These are phyloP conservation scores for Biscogniauxia marginata DNA, from an alignment of 2,329 filamentous ascomycete species.

Conservation along the genomic window DNA sequence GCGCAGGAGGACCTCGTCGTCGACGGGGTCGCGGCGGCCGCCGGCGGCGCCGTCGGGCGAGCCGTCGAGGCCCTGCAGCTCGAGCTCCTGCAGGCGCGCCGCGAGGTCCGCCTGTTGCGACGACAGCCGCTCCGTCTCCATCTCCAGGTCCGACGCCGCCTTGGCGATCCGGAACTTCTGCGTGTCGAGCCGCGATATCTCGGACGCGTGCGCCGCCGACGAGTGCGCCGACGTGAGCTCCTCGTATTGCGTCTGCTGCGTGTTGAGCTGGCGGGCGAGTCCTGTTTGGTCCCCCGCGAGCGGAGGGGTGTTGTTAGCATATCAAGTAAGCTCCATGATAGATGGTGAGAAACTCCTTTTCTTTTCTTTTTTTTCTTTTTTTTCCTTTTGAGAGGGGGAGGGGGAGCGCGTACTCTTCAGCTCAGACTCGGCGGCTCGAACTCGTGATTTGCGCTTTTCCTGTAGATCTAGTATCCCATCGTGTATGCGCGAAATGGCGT, in stretches of 20 bases:
- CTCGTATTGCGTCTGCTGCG: constrained; percentile 71
- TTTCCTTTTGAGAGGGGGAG: too few species aligned
- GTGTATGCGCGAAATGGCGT: constrained; percentile 77
- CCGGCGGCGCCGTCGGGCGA: constrained; percentile 33
- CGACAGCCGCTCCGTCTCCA: constrained; percentile 89
- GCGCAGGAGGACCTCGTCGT: constrained; percentile 69
- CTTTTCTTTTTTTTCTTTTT: too few species aligned
- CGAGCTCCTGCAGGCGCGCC: constrained; percentile 75
- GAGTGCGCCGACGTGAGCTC: constrained; percentile 76
- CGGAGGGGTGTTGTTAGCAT: constrained; percentile 29
- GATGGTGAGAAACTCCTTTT: constrained; percentile 5
- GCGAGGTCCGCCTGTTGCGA: constrained; percentile 74
- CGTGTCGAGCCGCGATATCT: constrained; percentile 85
- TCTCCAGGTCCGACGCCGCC: constrained; percentile 81
- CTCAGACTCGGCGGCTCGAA: constrained; percentile 65
- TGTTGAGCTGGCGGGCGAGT: constrained; percentile 73
- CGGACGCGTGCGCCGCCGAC: constrained; percentile 73
- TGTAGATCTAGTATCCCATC: constrained; percentile 82
- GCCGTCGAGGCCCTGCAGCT: constrained; percentile 84
- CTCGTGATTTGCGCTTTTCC: constrained; percentile 75
- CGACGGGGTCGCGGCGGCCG: constrained; percentile 46
- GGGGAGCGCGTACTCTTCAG: constrained; percentile 53
- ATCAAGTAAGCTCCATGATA: constrained; percentile 1
- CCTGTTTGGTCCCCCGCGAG: constrained; percentile 43
- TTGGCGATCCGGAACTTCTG: constrained; percentile 96